Evolutionary conservation across 2,329 filamentous ascomycete species (phyloP).

Genomic region (Alternaria angustiovoidea): DNA sequence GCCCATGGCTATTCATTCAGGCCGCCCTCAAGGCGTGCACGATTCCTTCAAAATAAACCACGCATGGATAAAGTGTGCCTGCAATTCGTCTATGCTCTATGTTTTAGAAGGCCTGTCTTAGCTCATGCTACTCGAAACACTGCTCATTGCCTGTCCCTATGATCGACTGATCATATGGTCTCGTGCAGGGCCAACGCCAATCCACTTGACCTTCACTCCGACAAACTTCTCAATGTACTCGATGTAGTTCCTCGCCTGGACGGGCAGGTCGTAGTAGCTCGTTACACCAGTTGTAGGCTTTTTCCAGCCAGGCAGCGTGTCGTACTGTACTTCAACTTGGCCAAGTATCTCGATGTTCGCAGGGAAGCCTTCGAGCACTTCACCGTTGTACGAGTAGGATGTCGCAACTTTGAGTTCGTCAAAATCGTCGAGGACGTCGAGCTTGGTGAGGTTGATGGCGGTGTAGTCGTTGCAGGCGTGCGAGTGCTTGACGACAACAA

Average conservation of each 20-base stretch:
- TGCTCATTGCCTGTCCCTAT: conserved; percentile 11
- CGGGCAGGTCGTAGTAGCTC: conserved; percentile 69
- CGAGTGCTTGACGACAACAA: conserved; percentile 74
- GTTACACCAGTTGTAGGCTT: conserved; percentile 67
- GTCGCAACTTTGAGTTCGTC: conserved; percentile 77
- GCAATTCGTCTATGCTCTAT: conserved; percentile 15
- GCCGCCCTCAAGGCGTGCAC: neutral
- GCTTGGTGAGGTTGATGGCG: conserved; percentile 69
- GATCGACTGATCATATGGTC: conserved; percentile 69
- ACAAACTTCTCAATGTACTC: conserved; percentile 72
- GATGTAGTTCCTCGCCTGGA: conserved; percentile 71
- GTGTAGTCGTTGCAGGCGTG: conserved; percentile 73
- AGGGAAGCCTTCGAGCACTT: conserved; percentile 69
- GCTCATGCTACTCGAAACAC: neutral
- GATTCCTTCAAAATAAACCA: neutral
- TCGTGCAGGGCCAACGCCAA: conserved; percentile 71
- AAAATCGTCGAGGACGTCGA: conserved; percentile 78
- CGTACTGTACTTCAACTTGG: conserved; percentile 70
- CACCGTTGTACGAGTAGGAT: conserved; percentile 69
- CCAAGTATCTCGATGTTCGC: conserved; percentile 68
- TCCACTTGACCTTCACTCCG: conserved; percentile 69
- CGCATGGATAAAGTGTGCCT: conserved; percentile 3
- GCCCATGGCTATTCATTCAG: neutral
- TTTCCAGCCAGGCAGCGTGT: conserved; percentile 75
- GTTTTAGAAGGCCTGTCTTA: conserved; percentile 4